phyloP scores from a whole-genome alignment of 192 early-diverging fungal species.

The Hyaloraphidium curvatum region DNA sequence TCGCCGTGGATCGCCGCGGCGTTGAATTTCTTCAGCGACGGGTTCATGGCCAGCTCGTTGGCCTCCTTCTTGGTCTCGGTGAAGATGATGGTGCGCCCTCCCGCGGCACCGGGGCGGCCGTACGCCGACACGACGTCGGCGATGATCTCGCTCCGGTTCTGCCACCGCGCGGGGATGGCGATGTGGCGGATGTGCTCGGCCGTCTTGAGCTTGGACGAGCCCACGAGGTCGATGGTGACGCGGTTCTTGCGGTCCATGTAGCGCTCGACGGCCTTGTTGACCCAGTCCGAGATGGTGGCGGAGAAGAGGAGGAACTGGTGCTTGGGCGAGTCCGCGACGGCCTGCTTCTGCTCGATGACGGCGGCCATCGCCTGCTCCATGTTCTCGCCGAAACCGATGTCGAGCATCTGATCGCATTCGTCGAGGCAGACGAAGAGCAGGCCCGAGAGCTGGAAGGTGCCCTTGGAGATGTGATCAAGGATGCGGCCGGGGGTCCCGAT shows the following conservation, averaged over 20 bases:
- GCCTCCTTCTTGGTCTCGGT: slow-evolving; percentile 81
- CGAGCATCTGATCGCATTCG: slow-evolving; percentile 15
- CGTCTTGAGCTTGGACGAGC: slow-evolving; percentile 72
- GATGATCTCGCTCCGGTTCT: slow-evolving; percentile 72
- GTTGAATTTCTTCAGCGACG: slow-evolving; percentile 45
- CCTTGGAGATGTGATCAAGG: slow-evolving; percentile 52
- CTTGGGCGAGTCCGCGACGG: slow-evolving; percentile 11
- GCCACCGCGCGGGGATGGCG: slow-evolving; percentile 70
- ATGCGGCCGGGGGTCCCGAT: slow-evolving; percentile 7
- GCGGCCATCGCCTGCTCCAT: slow-evolving; percentile 59
- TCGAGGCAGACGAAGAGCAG: background rate
- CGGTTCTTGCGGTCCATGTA: slow-evolving; percentile 22
- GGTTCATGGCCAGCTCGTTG: slow-evolving; percentile 56
- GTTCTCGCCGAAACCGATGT: slow-evolving; percentile 62
- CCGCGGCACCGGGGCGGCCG: slow-evolving; percentile 32
- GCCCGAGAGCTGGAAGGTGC: slow-evolving; percentile 39
- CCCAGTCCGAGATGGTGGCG: slow-evolving; percentile 67
- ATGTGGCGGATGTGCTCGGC: slow-evolving; percentile 66
- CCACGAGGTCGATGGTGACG: slow-evolving; percentile 62
- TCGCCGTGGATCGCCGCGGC: slow-evolving; percentile 76
- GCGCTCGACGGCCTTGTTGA: slow-evolving; percentile 30
- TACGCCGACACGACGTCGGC: slow-evolving; percentile 87
- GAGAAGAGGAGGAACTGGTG: slow-evolving; percentile 67
- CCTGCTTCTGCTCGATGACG: slow-evolving; percentile 58
- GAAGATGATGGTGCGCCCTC: slow-evolving; percentile 75